A percentile compares a stretch with the other conserved stretches of the same genome.
Conservation (phyloP, 2,329 filamentous ascomycete species). For the Colletotrichum paranaense region DNA sequence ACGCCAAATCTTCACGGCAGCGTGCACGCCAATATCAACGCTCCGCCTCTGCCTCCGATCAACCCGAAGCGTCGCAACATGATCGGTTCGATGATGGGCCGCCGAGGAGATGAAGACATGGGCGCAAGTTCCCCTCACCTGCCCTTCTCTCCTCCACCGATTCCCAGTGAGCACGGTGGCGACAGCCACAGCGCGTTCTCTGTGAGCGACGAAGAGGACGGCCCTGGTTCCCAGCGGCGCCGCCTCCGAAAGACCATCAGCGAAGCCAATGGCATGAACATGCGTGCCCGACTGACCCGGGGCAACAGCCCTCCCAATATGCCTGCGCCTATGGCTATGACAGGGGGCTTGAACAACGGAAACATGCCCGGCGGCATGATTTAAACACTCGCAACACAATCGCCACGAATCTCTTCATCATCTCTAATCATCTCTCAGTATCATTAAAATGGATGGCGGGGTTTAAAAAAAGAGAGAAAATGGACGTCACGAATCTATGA, state of each 20-base stretch:
- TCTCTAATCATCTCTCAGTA: conserved; percentile 14
- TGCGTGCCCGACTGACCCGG: conserved; percentile 41
- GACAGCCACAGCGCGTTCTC: conserved; percentile 43
- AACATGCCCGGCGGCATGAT: conserved; percentile 59
- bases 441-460: conserved; percentile 8
- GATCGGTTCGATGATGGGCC: conserved; percentile 49
- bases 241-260: conserved; percentile 56
- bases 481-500: conserved; percentile 35
- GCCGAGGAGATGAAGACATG: conserved; percentile 47
- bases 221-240: conserved; percentile 47
- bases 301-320: conserved; percentile 40
- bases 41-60: conserved; percentile 67
- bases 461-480: conserved; percentile 10
- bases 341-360: conserved; percentile 42
- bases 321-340: conserved; percentile 42
- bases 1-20: conserved; percentile 53
- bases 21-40: conserved; percentile 45
- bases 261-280: conserved; percentile 50
- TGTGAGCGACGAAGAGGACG: conserved; percentile 54
- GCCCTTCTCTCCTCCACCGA: conserved; percentile 39
- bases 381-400: conserved; percentile 40
- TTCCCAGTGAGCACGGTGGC: background rate
- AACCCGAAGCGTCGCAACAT: conserved; percentile 66
- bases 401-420: background rate
- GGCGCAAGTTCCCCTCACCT: conserved; percentile 46